A percentile compares a stretch with the other conserved stretches of the same genome.
These are phyloP conservation scores for Apiotrichum siamense DNA, from an alignment of 1,284 basidiomycete species.

Conservation along the genomic window DNA sequence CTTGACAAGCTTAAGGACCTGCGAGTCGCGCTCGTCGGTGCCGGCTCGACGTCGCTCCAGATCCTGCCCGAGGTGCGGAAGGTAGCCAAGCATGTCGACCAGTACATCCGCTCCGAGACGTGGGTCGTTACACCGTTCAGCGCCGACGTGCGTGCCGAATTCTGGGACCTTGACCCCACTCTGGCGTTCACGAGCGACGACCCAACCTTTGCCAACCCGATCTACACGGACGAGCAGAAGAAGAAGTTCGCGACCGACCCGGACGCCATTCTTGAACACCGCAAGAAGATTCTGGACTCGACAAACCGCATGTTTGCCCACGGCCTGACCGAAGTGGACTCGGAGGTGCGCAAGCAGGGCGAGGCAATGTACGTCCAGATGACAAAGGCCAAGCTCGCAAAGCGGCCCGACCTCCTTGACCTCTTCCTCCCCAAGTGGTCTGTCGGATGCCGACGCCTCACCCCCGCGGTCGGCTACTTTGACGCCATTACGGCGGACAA, in stretches of 20 bases:
- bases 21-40: constrained; percentile 13
- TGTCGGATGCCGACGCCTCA: constrained; percentile 35
- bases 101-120: constrained; percentile 21
- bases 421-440: constrained; percentile 22
- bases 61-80: constrained; percentile 22
- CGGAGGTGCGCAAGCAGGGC: constrained; percentile 9
- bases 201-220: constrained; percentile 19
- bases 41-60: constrained; percentile 21
- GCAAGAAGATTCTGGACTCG: constrained; percentile 26
- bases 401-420: constrained; percentile 18
- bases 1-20: constrained; percentile 16
- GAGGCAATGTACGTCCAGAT: constrained; percentile 17
- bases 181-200: constrained; percentile 20
- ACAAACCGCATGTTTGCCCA: constrained; percentile 23
- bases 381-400: constrained; percentile 15
- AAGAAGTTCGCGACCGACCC: constrained; percentile 15
- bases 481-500: constrained; percentile 31
- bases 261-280: constrained; percentile 17
- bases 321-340: background rate
- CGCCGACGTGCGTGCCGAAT: constrained; percentile 12
- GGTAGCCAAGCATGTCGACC: constrained; percentile 20
- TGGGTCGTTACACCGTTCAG: constrained; percentile 10
- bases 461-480: constrained; percentile 39
- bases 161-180: constrained; percentile 21
- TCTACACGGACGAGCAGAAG: constrained; percentile 27